phyloP scores from a whole-genome alignment of 73 alveolate genomes.

The Symbiodinium pilosum region DNA sequence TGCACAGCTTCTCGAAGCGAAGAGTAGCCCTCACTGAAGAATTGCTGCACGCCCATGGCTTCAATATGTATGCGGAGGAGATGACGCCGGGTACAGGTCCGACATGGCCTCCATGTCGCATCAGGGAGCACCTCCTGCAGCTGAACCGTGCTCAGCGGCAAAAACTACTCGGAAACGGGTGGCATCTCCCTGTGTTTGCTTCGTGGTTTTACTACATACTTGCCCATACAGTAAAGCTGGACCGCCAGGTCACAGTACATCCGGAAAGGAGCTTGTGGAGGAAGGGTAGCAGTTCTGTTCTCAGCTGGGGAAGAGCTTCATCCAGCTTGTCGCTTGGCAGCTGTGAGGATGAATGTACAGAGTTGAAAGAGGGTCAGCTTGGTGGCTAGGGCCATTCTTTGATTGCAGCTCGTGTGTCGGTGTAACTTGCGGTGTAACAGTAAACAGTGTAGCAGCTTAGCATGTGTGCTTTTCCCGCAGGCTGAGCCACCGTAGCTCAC shows the following conservation, averaged over 20 bases:
- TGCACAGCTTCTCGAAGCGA: neutral
- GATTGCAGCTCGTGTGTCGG: too few relatives aligned
- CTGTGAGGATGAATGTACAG: neutral
- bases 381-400: too few relatives aligned
- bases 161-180: neutral
- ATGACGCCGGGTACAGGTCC: too few relatives aligned
- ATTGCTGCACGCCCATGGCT: neutral
- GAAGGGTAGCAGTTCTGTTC: too few relatives aligned
- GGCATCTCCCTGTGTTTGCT: neutral
- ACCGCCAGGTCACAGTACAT: neutral
- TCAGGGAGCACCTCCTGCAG: neutral
- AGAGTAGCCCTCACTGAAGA: neutral
- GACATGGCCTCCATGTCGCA: neutral
- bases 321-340: too few relatives aligned
- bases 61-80: neutral
- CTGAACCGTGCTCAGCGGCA: neutral
- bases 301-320: too few relatives aligned
- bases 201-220: neutral
- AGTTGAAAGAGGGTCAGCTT: too few relatives aligned
- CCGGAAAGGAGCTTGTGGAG: neutral
- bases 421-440: too few relatives aligned
- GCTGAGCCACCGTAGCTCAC: too few relatives aligned
- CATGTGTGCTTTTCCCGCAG: too few relatives aligned
- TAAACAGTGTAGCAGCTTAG: too few relatives aligned
- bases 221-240: neutral